Percentiles rank a stretch among this genome's conserved stretches.
Evolutionary conservation across 169 alveolate genomes (phyloP).

Genomic region (Condylostoma magnum): DNA sequence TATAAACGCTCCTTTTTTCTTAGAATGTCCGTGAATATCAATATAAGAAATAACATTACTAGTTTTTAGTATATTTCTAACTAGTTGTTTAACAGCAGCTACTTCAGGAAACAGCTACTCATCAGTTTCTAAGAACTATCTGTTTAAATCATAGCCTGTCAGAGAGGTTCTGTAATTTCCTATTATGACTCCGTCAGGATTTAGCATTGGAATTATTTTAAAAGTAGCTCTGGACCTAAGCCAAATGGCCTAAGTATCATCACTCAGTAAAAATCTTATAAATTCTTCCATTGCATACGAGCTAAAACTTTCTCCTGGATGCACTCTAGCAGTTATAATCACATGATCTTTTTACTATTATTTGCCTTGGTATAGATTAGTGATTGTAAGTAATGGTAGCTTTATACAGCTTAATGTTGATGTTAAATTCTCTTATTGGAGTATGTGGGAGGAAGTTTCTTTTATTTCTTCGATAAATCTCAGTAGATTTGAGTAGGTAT

Average conservation of each 20-base stretch:
- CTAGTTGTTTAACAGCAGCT: neutral
- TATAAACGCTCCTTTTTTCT: conserved; percentile 39
- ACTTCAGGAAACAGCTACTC: conserved; percentile 56
- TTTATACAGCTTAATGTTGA: neutral
- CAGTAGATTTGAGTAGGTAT: conserved; percentile 50
- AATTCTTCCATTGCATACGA: conserved; percentile 80
- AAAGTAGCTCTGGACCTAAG: conserved; percentile 52
- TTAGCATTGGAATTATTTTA: conserved; percentile 71
- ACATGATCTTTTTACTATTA: conserved; percentile 44
- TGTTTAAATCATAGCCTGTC: conserved; percentile 64
- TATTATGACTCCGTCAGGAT: conserved; percentile 69
- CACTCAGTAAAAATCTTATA: conserved; percentile 67
- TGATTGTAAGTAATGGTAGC: conserved; percentile 9
- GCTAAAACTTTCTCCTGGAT: conserved; percentile 90
- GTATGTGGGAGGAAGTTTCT: conserved; percentile 1
- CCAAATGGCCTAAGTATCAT: conserved; percentile 27
- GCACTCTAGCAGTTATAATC: conserved; percentile 80
- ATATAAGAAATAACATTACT: conserved; percentile 34
- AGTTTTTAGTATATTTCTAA: neutral
- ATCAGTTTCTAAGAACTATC: conserved; percentile 58
- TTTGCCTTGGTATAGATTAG: neutral
- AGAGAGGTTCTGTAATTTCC: conserved; percentile 61
- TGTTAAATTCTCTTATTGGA: neutral
- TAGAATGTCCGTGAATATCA: conserved; percentile 57
- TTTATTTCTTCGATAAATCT: conserved; percentile 30